These are phyloP conservation scores for Torulaspora pretoriensis DNA, from an alignment of 1,139 yeast genomes.

Conservation along the genomic window DNA sequence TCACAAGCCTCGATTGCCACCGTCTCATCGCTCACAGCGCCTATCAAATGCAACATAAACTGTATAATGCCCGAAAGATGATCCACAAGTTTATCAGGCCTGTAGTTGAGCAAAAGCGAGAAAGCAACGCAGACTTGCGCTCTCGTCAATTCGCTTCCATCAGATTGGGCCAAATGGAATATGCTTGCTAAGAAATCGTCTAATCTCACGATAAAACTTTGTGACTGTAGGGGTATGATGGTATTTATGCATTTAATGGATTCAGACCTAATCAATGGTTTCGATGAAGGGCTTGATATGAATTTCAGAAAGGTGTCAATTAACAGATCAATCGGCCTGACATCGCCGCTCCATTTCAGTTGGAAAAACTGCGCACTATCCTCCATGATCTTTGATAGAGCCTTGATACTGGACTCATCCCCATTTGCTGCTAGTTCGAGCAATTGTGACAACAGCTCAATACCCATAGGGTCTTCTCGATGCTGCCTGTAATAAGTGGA, in stretches of 20 bases:
- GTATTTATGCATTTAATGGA: conserved; percentile 73
- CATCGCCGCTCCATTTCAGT: conserved; percentile 53
- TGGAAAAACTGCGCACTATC: conserved; percentile 50
- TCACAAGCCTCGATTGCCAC: conserved; percentile 93
- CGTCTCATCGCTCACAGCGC: conserved; percentile 51
- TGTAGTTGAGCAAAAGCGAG: conserved; percentile 62
- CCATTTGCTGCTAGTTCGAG: conserved; percentile 52
- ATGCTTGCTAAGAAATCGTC: conserved; percentile 63
- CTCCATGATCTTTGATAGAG: conserved; percentile 83
- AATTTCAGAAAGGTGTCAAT: conserved; percentile 61
- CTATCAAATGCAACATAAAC: conserved; percentile 78
- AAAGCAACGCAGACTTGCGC: conserved; percentile 77
- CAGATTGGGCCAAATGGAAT: conserved; percentile 57
- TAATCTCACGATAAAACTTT: conserved; percentile 57
- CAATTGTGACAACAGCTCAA: conserved; percentile 62
- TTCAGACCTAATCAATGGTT: conserved; percentile 53
- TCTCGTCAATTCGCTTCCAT: conserved; percentile 56
- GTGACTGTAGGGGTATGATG: conserved; percentile 65
- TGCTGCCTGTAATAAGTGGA: conserved; percentile 42
- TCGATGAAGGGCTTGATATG: conserved; percentile 40
- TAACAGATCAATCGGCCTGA: conserved; percentile 58
- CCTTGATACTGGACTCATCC: conserved; percentile 76
- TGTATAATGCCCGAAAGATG: conserved; percentile 81
- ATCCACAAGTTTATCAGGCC: conserved; percentile 77
- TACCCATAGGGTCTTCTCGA: conserved; percentile 48